phyloP scores from a whole-genome alignment of 1,284 basidiomycete genomes.

The Ustilago loliicola region DNA sequence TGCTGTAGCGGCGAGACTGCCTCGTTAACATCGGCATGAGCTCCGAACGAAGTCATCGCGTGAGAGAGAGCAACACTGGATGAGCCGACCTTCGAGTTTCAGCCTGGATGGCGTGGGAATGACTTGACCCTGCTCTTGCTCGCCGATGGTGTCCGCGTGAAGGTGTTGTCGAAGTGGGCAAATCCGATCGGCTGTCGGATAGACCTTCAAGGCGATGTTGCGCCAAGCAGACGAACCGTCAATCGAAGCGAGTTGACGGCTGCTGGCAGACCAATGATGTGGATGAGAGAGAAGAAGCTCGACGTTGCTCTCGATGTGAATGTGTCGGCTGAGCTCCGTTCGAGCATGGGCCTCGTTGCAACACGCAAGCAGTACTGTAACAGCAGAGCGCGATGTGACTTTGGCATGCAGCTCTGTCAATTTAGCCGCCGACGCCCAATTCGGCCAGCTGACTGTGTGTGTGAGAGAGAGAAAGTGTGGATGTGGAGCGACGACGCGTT shows the following conservation, averaged over 20 bases:
- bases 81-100: background rate
- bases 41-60: constrained; percentile 15
- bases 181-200: background rate
- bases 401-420: no score
- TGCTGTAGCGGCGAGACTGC: constrained; percentile 32
- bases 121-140: background rate
- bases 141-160: no score
- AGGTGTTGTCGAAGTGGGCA: background rate
- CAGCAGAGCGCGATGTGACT: background rate
- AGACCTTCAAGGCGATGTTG: no score
- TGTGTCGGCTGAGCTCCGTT: background rate
- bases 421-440: no score
- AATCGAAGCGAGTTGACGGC: no score
- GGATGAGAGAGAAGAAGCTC: background rate
- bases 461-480: background rate
- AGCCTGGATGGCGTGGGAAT: background rate
- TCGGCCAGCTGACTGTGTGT: background rate
- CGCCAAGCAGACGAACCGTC: no score
- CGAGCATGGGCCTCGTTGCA: background rate
- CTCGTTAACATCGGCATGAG: constrained; percentile 21
- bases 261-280: background rate
- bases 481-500: constrained; percentile 6
- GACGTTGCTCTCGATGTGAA: background rate
- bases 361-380: background rate
- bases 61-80: background rate